Evolutionary conservation across 805 yeast species (phyloP).

Genomic region (Pichia membranifaciens): DNA sequence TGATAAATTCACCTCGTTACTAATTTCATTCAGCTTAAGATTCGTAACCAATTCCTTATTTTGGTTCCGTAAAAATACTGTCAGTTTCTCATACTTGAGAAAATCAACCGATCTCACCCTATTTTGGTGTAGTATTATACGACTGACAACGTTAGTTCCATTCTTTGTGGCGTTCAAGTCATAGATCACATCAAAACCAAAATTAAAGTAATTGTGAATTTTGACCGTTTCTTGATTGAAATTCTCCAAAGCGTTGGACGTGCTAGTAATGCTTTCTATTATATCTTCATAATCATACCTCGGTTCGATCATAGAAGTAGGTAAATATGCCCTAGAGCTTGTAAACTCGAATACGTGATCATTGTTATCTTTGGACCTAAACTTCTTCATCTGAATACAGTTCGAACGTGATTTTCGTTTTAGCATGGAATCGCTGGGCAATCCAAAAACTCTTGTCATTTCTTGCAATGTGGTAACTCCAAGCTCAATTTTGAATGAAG

Average conservation of each 20-base stretch:
- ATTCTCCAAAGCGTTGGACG: neutral
- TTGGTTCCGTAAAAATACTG: slow-evolving; percentile 17
- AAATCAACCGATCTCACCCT: slow-evolving; percentile 47
- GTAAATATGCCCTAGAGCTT: slow-evolving; percentile 7
- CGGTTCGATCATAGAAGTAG: neutral
- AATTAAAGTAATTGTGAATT: slow-evolving; percentile 52
- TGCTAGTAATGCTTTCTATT: neutral
- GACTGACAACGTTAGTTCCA: slow-evolving; percentile 32
- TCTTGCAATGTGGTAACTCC: slow-evolving; percentile 47
- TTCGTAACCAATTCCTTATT: neutral
- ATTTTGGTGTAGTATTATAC: slow-evolving; percentile 48
- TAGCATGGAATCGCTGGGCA: slow-evolving; percentile 48
- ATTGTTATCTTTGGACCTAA: neutral
- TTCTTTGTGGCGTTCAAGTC: slow-evolving; percentile 30
- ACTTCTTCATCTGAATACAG: slow-evolving; percentile 11
- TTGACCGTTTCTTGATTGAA: slow-evolving; percentile 16
- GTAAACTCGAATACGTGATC: neutral
- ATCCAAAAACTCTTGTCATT: slow-evolving; percentile 42
- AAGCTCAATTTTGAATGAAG: slow-evolving; percentile 23
- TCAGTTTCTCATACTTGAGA: slow-evolving; percentile 47
- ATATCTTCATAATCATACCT: neutral
- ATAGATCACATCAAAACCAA: slow-evolving; percentile 51
- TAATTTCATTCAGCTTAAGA: neutral
- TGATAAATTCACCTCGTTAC: neutral
- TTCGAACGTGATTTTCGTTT: slow-evolving; percentile 28